A percentile compares a stretch with the other conserved stretches of the same genome.
phyloP scores from a whole-genome alignment of 2,329 filamentous ascomycete genomes.

The Dothidotthia symphoricarpi region DNA sequence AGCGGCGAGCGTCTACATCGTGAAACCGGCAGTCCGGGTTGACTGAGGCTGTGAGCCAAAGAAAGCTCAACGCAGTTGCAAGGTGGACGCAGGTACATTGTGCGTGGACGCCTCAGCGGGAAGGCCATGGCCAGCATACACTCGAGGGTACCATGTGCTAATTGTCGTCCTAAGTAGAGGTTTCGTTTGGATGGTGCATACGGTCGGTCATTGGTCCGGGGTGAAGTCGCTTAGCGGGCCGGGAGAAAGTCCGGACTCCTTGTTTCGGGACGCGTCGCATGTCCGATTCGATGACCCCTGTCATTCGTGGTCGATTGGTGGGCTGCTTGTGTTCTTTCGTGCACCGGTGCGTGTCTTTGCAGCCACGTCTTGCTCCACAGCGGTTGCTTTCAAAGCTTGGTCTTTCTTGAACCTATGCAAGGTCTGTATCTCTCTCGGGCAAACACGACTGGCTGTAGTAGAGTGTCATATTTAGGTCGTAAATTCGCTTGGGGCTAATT shows the following conservation, averaged over 20 bases:
- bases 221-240: constrained; percentile 28
- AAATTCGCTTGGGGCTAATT: background rate
- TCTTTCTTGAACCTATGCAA: constrained; percentile 5
- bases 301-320: constrained; percentile 27
- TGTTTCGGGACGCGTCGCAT: constrained; percentile 35
- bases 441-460: constrained; percentile 16
- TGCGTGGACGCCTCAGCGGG: constrained; percentile 20
- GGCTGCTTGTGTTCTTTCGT: constrained; percentile 11
- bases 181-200: constrained; percentile 28
- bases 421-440: constrained; percentile 7
- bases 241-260: constrained; percentile 22
- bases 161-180: constrained; percentile 17
- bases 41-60: constrained; percentile 32
- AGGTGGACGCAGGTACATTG: constrained; percentile 30
- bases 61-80: constrained; percentile 13
- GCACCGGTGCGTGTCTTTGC: constrained; percentile 11
- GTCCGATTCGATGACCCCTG: constrained; percentile 18
- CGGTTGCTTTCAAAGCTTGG: constrained; percentile 21
- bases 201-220: constrained; percentile 26
- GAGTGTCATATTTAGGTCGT: constrained; percentile 6
- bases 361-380: constrained; percentile 13
- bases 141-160: constrained; percentile 15
- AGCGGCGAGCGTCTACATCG: constrained; percentile 28
- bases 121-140: constrained; percentile 13
- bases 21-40: constrained; percentile 32